Percentiles rank a stretch among this genome's conserved stretches.
phyloP scores from a whole-genome alignment of 768 basidiomycete species.

The Punctularia strigosozonata region DNA sequence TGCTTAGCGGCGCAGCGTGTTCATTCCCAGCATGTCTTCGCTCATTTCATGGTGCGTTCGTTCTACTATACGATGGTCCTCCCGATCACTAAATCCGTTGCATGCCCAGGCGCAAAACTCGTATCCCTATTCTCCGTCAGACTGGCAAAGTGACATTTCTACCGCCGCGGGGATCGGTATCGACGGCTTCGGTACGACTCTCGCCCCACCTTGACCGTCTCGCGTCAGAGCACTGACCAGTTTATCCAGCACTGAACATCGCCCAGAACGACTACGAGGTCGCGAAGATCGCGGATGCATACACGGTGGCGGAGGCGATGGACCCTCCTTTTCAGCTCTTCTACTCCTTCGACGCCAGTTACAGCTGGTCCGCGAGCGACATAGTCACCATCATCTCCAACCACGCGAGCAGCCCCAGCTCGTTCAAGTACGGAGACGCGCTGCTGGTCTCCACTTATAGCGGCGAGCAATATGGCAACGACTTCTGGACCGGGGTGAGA shows the following conservation, averaged over 20 bases:
- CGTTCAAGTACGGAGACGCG: slow-evolving; percentile 14
- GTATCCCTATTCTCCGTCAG: neutral
- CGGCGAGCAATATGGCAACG: slow-evolving; percentile 22
- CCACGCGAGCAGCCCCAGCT: slow-evolving; percentile 19
- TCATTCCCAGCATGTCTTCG: too few relatives aligned
- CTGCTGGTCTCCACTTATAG: slow-evolving; percentile 25
- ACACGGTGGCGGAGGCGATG: slow-evolving; percentile 18
- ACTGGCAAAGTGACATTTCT: slow-evolving; percentile 8
- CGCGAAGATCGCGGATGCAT: slow-evolving; percentile 19
- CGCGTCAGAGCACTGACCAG: neutral
- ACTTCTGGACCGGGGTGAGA: slow-evolving; percentile 13
- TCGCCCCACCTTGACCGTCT: neutral
- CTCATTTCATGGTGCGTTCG: neutral
- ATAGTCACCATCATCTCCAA: slow-evolving; percentile 15
- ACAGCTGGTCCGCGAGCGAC: slow-evolving; percentile 9
- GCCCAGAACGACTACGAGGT: slow-evolving; percentile 16
- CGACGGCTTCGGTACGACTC: slow-evolving; percentile 14
- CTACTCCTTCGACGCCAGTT: slow-evolving; percentile 25
- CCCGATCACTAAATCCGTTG: neutral
- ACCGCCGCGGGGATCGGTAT: slow-evolving; percentile 14
- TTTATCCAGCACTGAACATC: slow-evolving; percentile 13
- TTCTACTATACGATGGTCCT: neutral
- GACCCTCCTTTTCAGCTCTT: slow-evolving; percentile 27
- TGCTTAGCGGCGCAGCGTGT: too few relatives aligned
- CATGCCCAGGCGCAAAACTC: neutral